Conservation (phyloP, 148 eudicot species). For the Nepenthes gracilis region DNA sequence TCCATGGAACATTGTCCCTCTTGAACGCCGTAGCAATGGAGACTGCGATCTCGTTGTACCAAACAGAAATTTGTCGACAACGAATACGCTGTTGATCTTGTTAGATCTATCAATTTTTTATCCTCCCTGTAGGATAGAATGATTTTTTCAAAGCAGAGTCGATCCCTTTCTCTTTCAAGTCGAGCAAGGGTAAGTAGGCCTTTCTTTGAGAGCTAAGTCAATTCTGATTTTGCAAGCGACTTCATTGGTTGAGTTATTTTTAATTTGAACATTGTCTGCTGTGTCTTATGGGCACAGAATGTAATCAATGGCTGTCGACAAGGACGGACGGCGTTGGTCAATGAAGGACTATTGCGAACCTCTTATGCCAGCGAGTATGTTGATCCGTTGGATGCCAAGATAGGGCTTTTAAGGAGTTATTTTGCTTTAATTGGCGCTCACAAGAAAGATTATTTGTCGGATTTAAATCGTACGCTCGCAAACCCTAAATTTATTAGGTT, state of each 20-base stretch:
- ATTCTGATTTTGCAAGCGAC: neutral
- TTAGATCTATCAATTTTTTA: constrained; percentile 16
- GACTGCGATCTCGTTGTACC: no score
- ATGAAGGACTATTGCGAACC: constrained; percentile 16
- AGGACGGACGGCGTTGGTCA: constrained; percentile 21
- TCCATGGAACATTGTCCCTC: no score
- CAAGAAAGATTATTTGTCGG: constrained; percentile 28
- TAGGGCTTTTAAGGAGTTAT: constrained; percentile 64
- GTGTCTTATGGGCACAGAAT: constrained; percentile 34
- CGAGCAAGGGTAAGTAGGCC: constrained; percentile 25
- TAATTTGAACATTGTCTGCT: constrained; percentile 1
- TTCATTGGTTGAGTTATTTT: no score
- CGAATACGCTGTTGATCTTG: neutral
- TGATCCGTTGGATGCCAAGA: constrained; percentile 24
- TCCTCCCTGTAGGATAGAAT: constrained; percentile 10
- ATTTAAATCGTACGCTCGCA: constrained; percentile 29
- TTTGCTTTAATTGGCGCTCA: constrained; percentile 36
- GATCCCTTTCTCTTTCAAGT: constrained; percentile 40
- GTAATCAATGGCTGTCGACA: constrained; percentile 30
- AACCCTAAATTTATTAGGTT: constrained; percentile 43
- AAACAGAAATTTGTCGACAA: no score
- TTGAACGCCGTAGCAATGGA: no score
- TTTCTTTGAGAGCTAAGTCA: neutral
- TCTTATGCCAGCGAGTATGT: constrained; percentile 7
- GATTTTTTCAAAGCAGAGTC: constrained; percentile 40